Base-by-base conservation (phyloP, 164 flowering plant genomes). In the Dillenia suffruticosa region DNA sequence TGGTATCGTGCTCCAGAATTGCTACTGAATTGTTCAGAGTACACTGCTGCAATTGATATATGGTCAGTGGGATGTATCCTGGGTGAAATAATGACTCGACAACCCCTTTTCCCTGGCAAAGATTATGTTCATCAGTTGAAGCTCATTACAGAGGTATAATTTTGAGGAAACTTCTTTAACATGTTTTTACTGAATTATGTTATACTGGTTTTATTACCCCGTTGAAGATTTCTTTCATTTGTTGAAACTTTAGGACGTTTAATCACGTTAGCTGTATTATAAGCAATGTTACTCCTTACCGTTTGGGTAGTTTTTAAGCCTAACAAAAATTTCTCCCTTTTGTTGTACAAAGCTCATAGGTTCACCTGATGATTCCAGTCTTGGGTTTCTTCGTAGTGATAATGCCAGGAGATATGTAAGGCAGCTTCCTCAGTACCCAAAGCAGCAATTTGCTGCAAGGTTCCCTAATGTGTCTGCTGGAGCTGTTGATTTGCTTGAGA, bases 1-100 rank as follows among this genome's bases (percentile, higher is more conserved):
- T 93, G 96, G 98, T 93, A 93, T 56, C 83, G 97, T 45, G 98
- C 98, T 53, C 98, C 98, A 55, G 98, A 93, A 65, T 77, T 93
- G 81, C 96, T 93, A 53, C 86, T 93, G 40, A 93, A 85, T 72
- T 90, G 97, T 77, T 87, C 97, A 13, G 98, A 93, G 70, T 93
- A 93, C 72, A 93, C 97, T 62, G 89, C 90, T 54, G 96, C 98
- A 13, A 93, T 93, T 57, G 98, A 93, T 73, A 85, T 93, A 11
- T 93, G 98, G 97, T 91, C 97, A 3, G 96, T 91, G 46, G 97
- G 97, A 54, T 88, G 97, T 72, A 91, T 91, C 63, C 88, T 88
- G 32, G 91, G 92, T 70, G 97, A 91, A 79, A 85, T 81, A 51
- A 81, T 86, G 90, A 85, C 87, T 8, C 70, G 93, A 50, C 75